Base-by-base conservation (phyloP, 768 basidiomycete genomes). In the Pleurotus pulmonarius region DNA sequence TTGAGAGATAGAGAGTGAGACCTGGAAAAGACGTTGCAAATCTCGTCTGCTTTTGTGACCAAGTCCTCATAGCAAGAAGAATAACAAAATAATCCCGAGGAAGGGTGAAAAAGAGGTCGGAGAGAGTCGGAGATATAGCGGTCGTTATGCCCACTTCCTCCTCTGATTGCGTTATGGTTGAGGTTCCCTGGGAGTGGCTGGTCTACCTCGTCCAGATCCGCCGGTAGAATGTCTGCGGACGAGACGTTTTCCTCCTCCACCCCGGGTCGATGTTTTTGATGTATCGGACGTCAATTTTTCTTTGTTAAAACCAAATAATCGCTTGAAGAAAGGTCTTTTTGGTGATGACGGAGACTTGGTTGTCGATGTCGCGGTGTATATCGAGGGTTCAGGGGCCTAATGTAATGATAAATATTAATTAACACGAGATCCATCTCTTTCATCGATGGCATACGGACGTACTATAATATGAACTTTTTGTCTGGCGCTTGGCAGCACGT, bases 381-480 rank as follows among this genome's bases (percentile, higher is more conserved):
- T 72, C 11, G 83, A 85, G 22, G 75, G 71, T 38, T 79, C 78
- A 60, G 81, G 75, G 39, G 61, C 57, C 57, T 44, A 59, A 64
- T 70, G 73, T 39, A 72, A 52, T 66, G 56, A 75, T 77, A 57
- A 60, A 62, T 61, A 60, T 59, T 59, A 61, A 52, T 54, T 59
- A 49, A 54, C 48, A 46, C 63, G 57, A 34, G 29, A 11, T 34
- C 9, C 1, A 45, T 59, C 56, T 60, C 58, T 55, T 61, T 56
- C 40, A 49, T 47, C 46, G 52, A 39, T 51, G 52, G 54, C 18
- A 48, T 48, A 61, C 24, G 49, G 22, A 79, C 88, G 77, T 70
- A 89, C 88, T 63, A 90, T 77, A 59, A 88, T 78, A 66, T 85
- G 87, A 56, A 88, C 80, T 63, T 89, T 90, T 65, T 88, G 86